Percentiles rank a stretch among this genome's conserved stretches.
phyloP scores from a whole-genome alignment of 768 basidiomycete genomes.

The Termitomyces sp. region DNA sequence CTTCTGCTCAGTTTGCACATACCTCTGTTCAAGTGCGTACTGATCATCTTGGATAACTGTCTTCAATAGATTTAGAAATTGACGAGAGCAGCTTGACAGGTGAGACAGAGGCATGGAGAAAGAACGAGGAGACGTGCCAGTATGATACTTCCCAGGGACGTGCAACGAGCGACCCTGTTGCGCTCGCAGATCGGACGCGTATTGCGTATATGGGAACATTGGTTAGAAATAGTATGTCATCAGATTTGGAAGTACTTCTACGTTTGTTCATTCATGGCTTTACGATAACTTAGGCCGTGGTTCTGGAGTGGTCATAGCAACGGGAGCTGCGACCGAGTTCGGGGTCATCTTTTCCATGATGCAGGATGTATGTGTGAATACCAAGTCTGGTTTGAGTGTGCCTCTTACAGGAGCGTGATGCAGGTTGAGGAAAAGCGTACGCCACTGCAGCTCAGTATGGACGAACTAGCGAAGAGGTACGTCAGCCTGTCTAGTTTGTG shows the following conservation, averaged over 20 bases:
- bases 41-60: slow-evolving; percentile 20
- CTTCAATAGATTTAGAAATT: slow-evolving; percentile 84
- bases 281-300: slow-evolving; percentile 55
- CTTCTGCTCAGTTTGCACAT: slow-evolving; percentile 66
- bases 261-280: background rate
- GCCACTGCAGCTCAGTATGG: slow-evolving; percentile 91
- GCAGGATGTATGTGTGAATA: slow-evolving; percentile 66
- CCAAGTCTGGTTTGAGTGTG: slow-evolving; percentile 5
- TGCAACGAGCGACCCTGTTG: slow-evolving; percentile 33
- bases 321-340: slow-evolving; percentile 86
- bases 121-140: slow-evolving; percentile 52
- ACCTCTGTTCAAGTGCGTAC: slow-evolving; percentile 55
- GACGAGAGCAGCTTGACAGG: slow-evolving; percentile 96
- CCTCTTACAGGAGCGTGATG: slow-evolving; percentile 18
- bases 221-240: slow-evolving; percentile 74
- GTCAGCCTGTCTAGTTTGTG: slow-evolving; percentile 14
- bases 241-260: background rate
- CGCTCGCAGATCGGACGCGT: slow-evolving; percentile 81
- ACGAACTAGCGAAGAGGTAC: slow-evolving; percentile 91
- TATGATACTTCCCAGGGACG: slow-evolving; percentile 29
- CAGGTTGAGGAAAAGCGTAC: slow-evolving; percentile 84
- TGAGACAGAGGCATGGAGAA: slow-evolving; percentile 79
- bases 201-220: slow-evolving; percentile 96
- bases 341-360: slow-evolving; percentile 97
- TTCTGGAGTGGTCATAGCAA: slow-evolving; percentile 82